Conservation (phyloP, 2,329 filamentous ascomycete genomes). For the Aspergillus sp. region DNA sequence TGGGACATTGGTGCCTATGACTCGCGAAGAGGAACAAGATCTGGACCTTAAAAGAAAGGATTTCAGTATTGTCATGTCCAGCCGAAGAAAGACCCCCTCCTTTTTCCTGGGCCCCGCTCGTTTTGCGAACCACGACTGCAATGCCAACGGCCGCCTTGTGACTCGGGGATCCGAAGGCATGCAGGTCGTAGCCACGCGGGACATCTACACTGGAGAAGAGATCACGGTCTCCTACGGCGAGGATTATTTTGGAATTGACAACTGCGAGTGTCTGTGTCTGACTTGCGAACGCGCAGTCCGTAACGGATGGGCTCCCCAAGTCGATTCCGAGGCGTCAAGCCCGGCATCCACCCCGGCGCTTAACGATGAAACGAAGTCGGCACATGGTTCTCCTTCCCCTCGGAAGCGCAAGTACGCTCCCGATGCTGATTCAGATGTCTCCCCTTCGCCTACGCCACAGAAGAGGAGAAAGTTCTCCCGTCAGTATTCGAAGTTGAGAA, state of each 20-base stretch:
- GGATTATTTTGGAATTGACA: slow-evolving; percentile 91
- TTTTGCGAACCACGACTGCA: slow-evolving; percentile 96
- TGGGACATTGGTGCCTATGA: slow-evolving; percentile 89
- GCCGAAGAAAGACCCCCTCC: slow-evolving; percentile 83
- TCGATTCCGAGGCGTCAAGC: slow-evolving; percentile 34
- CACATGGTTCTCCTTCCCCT: slow-evolving; percentile 16
- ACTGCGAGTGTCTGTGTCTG: slow-evolving; percentile 88
- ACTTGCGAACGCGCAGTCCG: slow-evolving; percentile 73
- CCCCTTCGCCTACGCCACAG: slow-evolving; percentile 26
- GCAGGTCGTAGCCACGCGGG: slow-evolving; percentile 77
- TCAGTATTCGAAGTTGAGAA: slow-evolving; percentile 34
- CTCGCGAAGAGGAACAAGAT: slow-evolving; percentile 81
- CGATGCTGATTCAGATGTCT: slow-evolving; percentile 26
- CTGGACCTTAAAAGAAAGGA: slow-evolving; percentile 81
- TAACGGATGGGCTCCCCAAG: slow-evolving; percentile 75
- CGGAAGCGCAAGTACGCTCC: slow-evolving; percentile 29
- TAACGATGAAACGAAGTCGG: slow-evolving; percentile 20
- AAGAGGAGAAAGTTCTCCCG: slow-evolving; percentile 33
- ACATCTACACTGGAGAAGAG: slow-evolving; percentile 85
- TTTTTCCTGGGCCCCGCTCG: slow-evolving; percentile 92
- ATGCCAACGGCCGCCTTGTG: slow-evolving; percentile 82
- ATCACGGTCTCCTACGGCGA: slow-evolving; percentile 96
- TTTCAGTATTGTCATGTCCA: slow-evolving; percentile 95
- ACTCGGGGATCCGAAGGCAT: slow-evolving; percentile 84
- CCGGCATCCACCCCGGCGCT: slow-evolving; percentile 33